Percentiles rank a stretch among this genome's conserved stretches.
Evolutionary conservation across 768 basidiomycete species (phyloP).

Genomic region (Pseudohyphozyma bogoriensis): DNA sequence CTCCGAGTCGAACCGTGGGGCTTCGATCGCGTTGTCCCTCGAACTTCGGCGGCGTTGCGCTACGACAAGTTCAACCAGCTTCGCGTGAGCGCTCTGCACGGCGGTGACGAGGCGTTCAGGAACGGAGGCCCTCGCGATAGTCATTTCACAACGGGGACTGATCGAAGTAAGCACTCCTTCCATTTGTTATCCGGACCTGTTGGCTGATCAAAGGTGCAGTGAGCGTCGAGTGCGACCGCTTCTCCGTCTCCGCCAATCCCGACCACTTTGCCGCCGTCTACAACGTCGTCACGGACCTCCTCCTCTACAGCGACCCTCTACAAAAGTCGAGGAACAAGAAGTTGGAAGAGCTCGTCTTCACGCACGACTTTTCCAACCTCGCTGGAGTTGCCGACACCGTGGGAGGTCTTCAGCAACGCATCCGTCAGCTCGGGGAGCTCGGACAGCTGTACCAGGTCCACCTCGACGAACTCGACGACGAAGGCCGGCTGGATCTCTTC

Average conservation of each 20-base stretch:
- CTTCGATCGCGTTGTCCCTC: slow-evolving; percentile 82
- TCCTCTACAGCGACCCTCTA: slow-evolving; percentile 80
- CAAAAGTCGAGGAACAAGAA: slow-evolving; percentile 67
- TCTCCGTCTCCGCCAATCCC: slow-evolving; percentile 75
- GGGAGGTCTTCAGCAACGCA: slow-evolving; percentile 52
- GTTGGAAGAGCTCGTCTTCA: slow-evolving; percentile 70
- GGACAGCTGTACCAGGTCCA: slow-evolving; percentile 38
- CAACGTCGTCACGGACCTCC: slow-evolving; percentile 70
- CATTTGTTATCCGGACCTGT: slow-evolving; percentile 39
- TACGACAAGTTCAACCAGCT: slow-evolving; percentile 94
- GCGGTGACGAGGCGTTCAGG: neutral
- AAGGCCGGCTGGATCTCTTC: slow-evolving; percentile 11
- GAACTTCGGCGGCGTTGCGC: slow-evolving; percentile 71
- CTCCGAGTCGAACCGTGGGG: slow-evolving; percentile 65
- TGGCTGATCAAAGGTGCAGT: too few relatives aligned
- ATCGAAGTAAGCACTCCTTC: slow-evolving; percentile 43
- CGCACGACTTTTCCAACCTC: slow-evolving; percentile 77
- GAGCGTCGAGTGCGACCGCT: slow-evolving; percentile 72
- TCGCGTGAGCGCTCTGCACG: slow-evolving; percentile 39
- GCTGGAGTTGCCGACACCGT: slow-evolving; percentile 34
- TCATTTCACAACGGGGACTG: slow-evolving; percentile 17
- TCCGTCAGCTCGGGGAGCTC: slow-evolving; percentile 48
- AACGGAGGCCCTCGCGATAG: neutral
- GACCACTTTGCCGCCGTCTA: slow-evolving; percentile 75
- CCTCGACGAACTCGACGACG: slow-evolving; percentile 36